Conservation (phyloP, 192 early-diverging fungal species). For the Allomyces arbusculus region DNA sequence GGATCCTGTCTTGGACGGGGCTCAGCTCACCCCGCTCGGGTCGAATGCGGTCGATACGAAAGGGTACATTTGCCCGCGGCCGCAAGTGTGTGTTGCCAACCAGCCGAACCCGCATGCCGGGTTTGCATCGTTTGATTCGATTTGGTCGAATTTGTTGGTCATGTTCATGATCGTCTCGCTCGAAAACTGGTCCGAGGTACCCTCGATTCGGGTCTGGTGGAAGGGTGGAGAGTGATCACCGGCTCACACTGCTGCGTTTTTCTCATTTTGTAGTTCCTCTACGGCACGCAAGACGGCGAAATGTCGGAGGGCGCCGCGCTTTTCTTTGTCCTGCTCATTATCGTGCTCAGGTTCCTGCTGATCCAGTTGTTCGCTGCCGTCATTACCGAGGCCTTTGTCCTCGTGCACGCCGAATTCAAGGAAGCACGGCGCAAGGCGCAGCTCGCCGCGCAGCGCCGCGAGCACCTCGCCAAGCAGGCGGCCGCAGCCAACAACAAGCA, state of each 20-base stretch:
- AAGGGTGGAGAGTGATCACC: too few relatives aligned
- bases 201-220: background rate
- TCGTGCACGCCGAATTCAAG: conserved; percentile 28
- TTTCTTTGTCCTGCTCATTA: conserved; percentile 33
- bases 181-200: conserved; percentile 23
- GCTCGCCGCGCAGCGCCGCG: too few relatives aligned
- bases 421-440: background rate
- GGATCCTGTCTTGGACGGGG: too few relatives aligned
- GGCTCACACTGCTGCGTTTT: too few relatives aligned
- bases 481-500: too few relatives aligned
- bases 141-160: conserved; percentile 26
- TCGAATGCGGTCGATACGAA: conserved; percentile 5
- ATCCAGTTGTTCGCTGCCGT: conserved; percentile 44
- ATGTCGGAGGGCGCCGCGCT: conserved; percentile 18
- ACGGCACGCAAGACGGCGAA: conserved; percentile 11
- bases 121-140: conserved; percentile 30
- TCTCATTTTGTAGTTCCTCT: too few relatives aligned
- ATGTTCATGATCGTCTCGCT: conserved; percentile 31
- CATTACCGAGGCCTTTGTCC: conserved; percentile 41
- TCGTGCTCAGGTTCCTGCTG: conserved; percentile 42
- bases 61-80: conserved; percentile 26
- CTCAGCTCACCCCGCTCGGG: too few relatives aligned
- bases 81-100: conserved; percentile 16
- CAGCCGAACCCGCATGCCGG: conserved; percentile 9
- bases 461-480: too few relatives aligned